Evolutionary conservation across 1,284 basidiomycete species (phyloP), one percentile per base, ranked within the genome.

Genomic region (Hortiboletus rubellus): DNA sequence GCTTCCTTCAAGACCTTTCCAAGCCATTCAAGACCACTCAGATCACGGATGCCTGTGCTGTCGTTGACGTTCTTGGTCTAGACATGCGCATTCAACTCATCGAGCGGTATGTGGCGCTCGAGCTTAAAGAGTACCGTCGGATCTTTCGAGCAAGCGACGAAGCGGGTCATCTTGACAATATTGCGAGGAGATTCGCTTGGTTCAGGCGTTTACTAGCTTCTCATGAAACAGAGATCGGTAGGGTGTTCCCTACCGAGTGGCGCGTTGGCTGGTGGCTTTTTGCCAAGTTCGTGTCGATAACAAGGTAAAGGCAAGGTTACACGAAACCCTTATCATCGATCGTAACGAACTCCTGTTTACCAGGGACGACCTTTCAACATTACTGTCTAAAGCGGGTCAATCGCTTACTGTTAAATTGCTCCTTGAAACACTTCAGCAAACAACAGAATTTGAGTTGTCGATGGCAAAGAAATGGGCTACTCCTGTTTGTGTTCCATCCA

Each of bases 131-230:
- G 72, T 99, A 99, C 70, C 87, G 96, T 12, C 88, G 96, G 17
- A 96, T 99, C 69, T 99, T 99, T 76, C 86, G 92, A 59, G 82
- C 89, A 4, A 87, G 87, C 2, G 94, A 96, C 66, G 95, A 98
- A 75, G 91, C 97, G 0, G 97, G 96, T 1, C 94, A 98, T 71
- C 80, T 99, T 45, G 97, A 99, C 75, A 99, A 99, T 63, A 83
- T 98, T 7, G 86, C 92, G 0, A 81, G 96, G 17, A 84, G 97
- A 40, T 99, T 95, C 65, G 93, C 96, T 3, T 99, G 96, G 94
- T 98, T 98, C 76, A 80, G 91, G 24, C 82, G 96, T n/a, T 74
- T 96, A n/a, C 76, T 99, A 37, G 86, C 91, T 62, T 86, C 84
- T 8, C 92, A 97, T 71, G 94, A 98, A 63, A 84, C 90, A 18